phyloP scores from a whole-genome alignment of 2,329 filamentous ascomycete species.

The Fusarium siculi region DNA sequence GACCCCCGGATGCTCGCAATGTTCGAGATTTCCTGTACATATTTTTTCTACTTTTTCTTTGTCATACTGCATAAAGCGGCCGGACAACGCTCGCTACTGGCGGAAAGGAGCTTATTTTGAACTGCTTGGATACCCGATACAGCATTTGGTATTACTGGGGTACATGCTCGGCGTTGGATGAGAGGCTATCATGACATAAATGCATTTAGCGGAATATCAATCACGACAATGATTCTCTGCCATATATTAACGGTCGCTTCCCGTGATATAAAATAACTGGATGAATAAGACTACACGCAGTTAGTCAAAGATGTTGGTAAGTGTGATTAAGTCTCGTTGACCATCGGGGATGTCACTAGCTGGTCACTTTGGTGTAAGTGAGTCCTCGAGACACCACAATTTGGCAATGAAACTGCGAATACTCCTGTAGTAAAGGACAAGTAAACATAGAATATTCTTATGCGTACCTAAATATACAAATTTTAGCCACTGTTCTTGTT shows the following conservation, averaged over 20 bases:
- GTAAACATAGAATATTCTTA: neutral
- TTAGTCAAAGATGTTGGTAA: no score
- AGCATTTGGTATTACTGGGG: constrained; percentile 42
- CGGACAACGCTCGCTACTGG: constrained; percentile 41
- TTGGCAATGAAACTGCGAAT: neutral
- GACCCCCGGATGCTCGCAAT: constrained; percentile 6
- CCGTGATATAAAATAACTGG: neutral
- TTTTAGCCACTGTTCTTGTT: neutral
- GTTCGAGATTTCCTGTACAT: constrained; percentile 36
- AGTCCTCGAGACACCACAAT: neutral
- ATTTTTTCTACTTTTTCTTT: constrained; percentile 27
- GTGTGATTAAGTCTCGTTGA: neutral
- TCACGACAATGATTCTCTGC: constrained; percentile 37
- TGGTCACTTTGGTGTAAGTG: neutral
- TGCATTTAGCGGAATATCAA: constrained; percentile 40
- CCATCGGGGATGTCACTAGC: neutral
- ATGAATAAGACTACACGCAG: neutral
- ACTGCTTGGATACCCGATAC: constrained; percentile 49
- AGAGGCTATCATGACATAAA: constrained; percentile 40
- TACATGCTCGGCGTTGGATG: constrained; percentile 44
- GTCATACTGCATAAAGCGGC: constrained; percentile 40
- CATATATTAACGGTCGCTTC: neutral
- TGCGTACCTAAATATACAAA: neutral
- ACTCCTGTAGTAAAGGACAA: neutral
- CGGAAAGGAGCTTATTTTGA: constrained; percentile 35